Evolutionary conservation across 331 rosid genomes (phyloP), one percentile per base, ranked within the genome.

Genomic region (Quercus lobata): DNA sequence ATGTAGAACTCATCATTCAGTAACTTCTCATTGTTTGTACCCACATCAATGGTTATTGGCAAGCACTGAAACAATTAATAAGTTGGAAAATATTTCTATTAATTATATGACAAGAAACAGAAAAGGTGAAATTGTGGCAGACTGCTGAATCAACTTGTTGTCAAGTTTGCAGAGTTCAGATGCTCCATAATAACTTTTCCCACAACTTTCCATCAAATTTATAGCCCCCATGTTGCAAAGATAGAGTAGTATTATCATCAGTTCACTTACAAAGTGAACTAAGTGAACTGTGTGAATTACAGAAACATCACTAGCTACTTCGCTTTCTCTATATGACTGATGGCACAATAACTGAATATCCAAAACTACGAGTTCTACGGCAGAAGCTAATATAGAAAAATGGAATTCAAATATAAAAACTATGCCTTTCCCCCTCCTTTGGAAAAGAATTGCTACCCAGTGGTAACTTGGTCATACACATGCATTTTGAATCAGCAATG

Each of bases 1-100:
- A 95, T 93, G 84, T 95, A 95, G 79, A 95, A 88, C 81, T 93
- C 99, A 46, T 95, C 97, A 17, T 93, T 84, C 91, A 95, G 80
- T 84, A 95, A 80, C 68, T 75, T 77, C 88, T 93, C 93, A 83
- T 95, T 95, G 96, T 95, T 95, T 76, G 99, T 95, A 69, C 98
- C 99, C 68, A 95, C 99, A 90, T 95, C 99, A 80, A 95, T 95
- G 83, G 99, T 95, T 84, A 95, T 83, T 41, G 99, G 99, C 89
- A 95, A 86, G 88, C 99, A 95, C 99, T 95, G 88, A 74, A 88
- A 84, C 83, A 82, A 75, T 32, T 49, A 27, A 72, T 71, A 72
- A 4, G 76, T 76, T 74, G 21, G 58, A 75, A 37, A 60, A 63
- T 17, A 58, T 54, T 57, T 70, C 24, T 32, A 21, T 16, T 68